Evolutionary conservation across 2,329 filamentous ascomycete species (phyloP).

Genomic region (Hypoxylon sp.): DNA sequence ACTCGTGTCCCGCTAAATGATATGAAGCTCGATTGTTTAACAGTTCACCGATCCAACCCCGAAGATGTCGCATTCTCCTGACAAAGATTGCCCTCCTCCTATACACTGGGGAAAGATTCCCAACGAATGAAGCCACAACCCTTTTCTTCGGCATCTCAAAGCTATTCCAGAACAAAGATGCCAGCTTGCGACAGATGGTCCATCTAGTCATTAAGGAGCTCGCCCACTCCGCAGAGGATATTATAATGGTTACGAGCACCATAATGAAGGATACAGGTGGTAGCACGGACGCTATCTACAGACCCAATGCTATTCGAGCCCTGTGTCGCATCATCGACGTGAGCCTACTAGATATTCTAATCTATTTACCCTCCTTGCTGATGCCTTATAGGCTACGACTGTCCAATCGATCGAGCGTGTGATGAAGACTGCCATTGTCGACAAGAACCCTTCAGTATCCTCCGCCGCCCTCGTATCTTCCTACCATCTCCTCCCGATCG

Average conservation of each 20-base stretch:
- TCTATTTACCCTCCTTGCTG: conserved; percentile 31
- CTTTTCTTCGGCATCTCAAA: conserved; percentile 99
- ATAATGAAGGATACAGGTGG: conserved; percentile 99
- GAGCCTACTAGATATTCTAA: conserved; percentile 54
- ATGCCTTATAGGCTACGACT: conserved; percentile 78
- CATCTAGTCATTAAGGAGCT: conserved; percentile 99
- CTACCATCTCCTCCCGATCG: conserved; percentile 96
- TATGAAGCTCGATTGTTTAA: conserved; percentile 92
- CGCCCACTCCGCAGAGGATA: conserved; percentile 94
- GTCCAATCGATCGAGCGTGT: conserved; percentile 98
- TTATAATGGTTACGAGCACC: conserved; percentile 99
- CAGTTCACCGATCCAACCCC: conserved; percentile 93
- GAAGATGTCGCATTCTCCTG: conserved; percentile 96
- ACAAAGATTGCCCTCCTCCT: conserved; percentile 97
- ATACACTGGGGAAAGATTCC: conserved; percentile 97
- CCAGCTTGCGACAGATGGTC: conserved; percentile 97
- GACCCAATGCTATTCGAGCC: conserved; percentile 95
- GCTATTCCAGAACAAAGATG: conserved; percentile 99
- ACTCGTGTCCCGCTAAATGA: conserved; percentile 54
- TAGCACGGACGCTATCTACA: conserved; percentile 91
- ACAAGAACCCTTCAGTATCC: conserved; percentile 97
- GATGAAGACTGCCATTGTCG: conserved; percentile 99
- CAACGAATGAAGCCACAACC: conserved; percentile 95
- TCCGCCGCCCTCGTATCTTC: conserved; percentile 96
- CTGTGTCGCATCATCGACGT: conserved; percentile 97